Percentiles rank a stretch among this genome's conserved stretches.
Evolutionary conservation across 495 filamentous ascomycete genomes (phyloP).

Genomic region (Evernia prunastri): DNA sequence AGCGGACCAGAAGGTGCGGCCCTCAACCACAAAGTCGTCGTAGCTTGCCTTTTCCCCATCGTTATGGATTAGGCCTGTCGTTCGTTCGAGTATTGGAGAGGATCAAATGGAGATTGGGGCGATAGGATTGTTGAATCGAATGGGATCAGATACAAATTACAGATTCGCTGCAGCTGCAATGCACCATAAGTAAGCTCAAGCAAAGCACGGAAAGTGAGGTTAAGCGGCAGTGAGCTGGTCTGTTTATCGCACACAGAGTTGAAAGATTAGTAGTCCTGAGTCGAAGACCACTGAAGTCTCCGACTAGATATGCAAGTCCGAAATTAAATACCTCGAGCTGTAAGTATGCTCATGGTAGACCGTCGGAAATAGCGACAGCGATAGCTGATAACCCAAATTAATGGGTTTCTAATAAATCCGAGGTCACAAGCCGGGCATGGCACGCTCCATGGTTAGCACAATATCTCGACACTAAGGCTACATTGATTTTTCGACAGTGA

Average conservation of each 20-base stretch:
- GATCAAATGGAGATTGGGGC: background rate
- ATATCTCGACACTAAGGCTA: background rate
- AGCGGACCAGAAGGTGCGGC: background rate
- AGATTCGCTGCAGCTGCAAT: background rate
- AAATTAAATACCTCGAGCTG: background rate
- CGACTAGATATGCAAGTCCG: background rate
- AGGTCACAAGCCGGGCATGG: background rate
- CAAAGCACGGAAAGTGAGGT: background rate
- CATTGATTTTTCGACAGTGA: background rate
- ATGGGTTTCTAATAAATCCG: background rate
- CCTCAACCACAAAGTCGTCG: background rate
- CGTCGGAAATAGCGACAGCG: background rate
- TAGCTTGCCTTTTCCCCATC: background rate
- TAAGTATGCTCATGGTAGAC: background rate
- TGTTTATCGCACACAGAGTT: background rate
- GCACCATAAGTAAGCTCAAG: background rate
- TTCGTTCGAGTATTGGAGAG: background rate
- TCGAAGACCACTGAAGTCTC: background rate
- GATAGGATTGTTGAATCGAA: background rate
- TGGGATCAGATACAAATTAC: background rate
- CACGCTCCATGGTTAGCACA: slow-evolving; percentile 1
- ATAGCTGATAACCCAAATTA: background rate
- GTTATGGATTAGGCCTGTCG: background rate
- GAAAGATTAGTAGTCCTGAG: background rate
- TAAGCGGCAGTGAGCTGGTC: background rate